Evolutionary conservation across 768 basidiomycete genomes (phyloP).

Genomic region (Russula olivacea): DNA sequence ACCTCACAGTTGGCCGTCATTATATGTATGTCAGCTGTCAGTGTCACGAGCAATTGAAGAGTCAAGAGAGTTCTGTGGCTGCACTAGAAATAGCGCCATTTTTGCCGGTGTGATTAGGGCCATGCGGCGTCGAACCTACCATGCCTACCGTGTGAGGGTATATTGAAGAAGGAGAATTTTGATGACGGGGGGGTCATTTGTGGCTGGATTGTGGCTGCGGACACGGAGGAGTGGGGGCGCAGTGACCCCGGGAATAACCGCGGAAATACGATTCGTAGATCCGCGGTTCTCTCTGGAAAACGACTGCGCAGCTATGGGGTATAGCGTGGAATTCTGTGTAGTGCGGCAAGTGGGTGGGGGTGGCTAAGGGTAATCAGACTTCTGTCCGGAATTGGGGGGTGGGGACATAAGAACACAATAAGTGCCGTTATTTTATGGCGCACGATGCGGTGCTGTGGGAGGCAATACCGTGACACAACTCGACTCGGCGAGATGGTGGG

Average conservation of each 20-base stretch:
- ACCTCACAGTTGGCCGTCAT: not conserved
- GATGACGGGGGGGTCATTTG: not conserved
- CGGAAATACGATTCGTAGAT: not conserved
- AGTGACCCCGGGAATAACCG: not conserved
- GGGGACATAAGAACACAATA: too few species aligned
- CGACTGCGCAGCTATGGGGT: not conserved
- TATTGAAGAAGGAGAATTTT: not conserved
- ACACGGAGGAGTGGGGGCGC: not conserved
- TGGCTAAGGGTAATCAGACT: too few species aligned
- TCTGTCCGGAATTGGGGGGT: too few species aligned
- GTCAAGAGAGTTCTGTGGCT: too few species aligned
- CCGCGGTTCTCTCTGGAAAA: not conserved
- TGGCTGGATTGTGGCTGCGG: not conserved
- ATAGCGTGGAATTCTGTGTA: not conserved
- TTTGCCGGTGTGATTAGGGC: not conserved
- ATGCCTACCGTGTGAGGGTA: not conserved
- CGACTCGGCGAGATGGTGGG: too few species aligned
- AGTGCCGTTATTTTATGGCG: not conserved
- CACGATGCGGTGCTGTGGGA: not conserved
- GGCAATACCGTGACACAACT: too few species aligned
- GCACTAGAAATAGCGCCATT: not conserved
- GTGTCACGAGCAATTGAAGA: not conserved
- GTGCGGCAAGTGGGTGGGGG: not conserved
- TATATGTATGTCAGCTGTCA: not conserved
- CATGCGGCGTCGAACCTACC: too few species aligned